These are phyloP conservation scores for Suillus subaureus DNA, from an alignment of 768 basidiomycete genomes.

Conservation along the genomic window DNA sequence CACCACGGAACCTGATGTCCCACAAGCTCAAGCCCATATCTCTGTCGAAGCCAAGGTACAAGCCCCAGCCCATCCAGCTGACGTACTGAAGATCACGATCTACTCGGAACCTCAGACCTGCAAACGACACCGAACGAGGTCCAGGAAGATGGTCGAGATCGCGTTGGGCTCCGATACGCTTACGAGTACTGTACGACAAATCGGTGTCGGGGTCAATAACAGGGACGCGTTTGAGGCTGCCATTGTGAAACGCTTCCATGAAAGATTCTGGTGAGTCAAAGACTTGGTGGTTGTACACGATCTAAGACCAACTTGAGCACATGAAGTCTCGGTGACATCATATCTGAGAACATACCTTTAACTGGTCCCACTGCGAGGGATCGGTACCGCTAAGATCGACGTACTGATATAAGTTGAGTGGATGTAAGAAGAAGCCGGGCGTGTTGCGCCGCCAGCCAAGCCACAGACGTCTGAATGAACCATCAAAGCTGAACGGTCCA, in stretches of 20 bases:
- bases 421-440: slow-evolving; percentile 55
- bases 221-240: slow-evolving; percentile 47
- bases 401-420: slow-evolving; percentile 58
- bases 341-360: slow-evolving; percentile 41
- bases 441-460: slow-evolving; percentile 50
- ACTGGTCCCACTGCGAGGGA: slow-evolving; percentile 48
- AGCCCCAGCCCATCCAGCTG: slow-evolving; percentile 70
- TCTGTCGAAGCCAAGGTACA: slow-evolving; percentile 63
- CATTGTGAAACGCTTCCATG: slow-evolving; percentile 53
- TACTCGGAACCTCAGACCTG: slow-evolving; percentile 58
- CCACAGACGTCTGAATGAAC: slow-evolving; percentile 59
- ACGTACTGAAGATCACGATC: slow-evolving; percentile 53
- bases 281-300: slow-evolving; percentile 63
- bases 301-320: slow-evolving; percentile 27
- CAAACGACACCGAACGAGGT: slow-evolving; percentile 63
- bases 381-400: slow-evolving; percentile 59
- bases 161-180: slow-evolving; percentile 40
- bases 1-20: slow-evolving; percentile 58
- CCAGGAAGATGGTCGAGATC: slow-evolving; percentile 69
- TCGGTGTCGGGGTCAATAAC: slow-evolving; percentile 35
- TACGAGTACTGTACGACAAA: slow-evolving; percentile 49
- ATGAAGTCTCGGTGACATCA: not conserved
- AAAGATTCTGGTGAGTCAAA: slow-evolving; percentile 53
- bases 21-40: slow-evolving; percentile 69
- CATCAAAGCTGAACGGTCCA: slow-evolving; percentile 63